Evolutionary conservation across 495 filamentous ascomycete species (phyloP).

Genomic region (Trichoderma orchidacearum): DNA sequence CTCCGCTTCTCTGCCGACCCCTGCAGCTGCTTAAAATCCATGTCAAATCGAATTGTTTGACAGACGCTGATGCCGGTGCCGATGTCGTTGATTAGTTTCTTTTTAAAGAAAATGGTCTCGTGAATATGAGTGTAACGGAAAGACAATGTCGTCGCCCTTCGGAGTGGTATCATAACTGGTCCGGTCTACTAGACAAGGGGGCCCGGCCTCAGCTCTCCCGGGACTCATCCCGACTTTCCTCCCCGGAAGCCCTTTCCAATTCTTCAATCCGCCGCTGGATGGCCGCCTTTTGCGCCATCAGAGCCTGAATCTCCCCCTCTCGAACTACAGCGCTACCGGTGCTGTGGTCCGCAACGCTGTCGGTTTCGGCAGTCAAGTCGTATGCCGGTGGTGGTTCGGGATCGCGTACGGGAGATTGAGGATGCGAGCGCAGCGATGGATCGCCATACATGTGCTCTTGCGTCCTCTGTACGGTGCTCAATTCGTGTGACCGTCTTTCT

Average conservation of each 20-base stretch:
- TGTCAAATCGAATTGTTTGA: no score
- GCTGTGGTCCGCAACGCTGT: not conserved
- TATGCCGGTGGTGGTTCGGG: not conserved
- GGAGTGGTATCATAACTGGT: no score
- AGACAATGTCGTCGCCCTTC: no score
- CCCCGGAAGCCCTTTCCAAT: not conserved
- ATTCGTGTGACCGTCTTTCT: not conserved
- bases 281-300: not conserved
- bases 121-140: no score
- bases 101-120: no score
- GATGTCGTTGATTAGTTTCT: no score
- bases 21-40: no score
- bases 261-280: conserved; percentile 3
- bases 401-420: not conserved
- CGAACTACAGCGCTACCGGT: not conserved
- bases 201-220: not conserved
- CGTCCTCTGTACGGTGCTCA: not conserved
- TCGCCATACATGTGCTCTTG: not conserved
- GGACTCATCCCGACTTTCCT: not conserved
- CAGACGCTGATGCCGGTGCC: no score
- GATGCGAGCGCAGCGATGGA: not conserved
- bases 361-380: not conserved
- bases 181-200: no score
- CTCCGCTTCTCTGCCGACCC: no score
- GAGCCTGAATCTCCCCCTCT: not conserved